Base-by-base conservation (phyloP, 163 green algal species). In the Chlamydomonas reinhardtii region DNA sequence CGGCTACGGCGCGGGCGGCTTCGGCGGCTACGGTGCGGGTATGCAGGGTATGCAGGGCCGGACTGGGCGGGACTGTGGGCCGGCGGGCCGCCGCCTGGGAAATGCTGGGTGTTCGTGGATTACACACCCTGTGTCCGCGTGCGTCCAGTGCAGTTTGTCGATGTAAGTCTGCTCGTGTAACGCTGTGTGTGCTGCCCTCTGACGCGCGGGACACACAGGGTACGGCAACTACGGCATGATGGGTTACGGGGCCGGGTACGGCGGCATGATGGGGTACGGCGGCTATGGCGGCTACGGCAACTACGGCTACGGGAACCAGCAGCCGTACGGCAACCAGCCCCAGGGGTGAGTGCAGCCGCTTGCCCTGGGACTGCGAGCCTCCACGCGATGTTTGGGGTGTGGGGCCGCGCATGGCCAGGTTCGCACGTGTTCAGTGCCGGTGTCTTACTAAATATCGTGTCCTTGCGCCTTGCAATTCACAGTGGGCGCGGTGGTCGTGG, bases 221-320 rank as follows among this genome's bases (percentile, higher is more conserved):
- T 65, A 65, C 59, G 59, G 59, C 59, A 65, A 65, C 59, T 65
- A n/a, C 59, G 59, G 59, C 59, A 84, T 84, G 77, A 84, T 84
- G 77, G 79, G 79, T 11, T 85, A 86, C 56, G 81, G 81, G 25
- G 68, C 52, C 15, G 81, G 81, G 1, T 86, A 86, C 43, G 71
- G 70, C 70, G 59, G 56, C 25, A 81, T 86, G 81, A 79, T 86
- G 80, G 82, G 82, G 4, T 87, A 87, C 82, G 82, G 81, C n/a
- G 69, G 70, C 59, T 80, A 80, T 43, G 71, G 71, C 27, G 81
- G 79, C 12, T 78, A 86, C 34, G 79, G 79, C 56, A 59, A 15
- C 17, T 86, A 86, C n/a, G 80, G 69, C 66, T 73, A 73, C 66
- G 66, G 66, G 31, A 27, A 19, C 48, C 48, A 56, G 9, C 48